Evolutionary conservation across 768 basidiomycete species (phyloP).

Genomic region (Clathrus columnatus): DNA sequence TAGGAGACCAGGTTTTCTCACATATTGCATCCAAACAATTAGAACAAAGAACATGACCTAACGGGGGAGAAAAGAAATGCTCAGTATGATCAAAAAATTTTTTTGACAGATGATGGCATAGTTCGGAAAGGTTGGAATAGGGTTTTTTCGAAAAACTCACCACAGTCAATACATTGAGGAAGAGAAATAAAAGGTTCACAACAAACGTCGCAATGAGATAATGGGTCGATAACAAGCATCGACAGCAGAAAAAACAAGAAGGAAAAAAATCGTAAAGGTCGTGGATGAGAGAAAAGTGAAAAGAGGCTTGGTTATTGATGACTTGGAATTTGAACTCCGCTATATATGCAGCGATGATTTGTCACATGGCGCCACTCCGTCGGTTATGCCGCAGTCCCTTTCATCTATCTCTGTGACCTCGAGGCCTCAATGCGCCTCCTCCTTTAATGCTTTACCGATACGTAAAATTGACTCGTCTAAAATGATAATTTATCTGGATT

Average conservation of each 20-base stretch:
- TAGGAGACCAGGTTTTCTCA: slow-evolving; percentile 61
- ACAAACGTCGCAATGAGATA: slow-evolving; percentile 11
- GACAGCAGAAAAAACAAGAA: background rate
- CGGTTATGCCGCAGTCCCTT: background rate
- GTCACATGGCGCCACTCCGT: background rate
- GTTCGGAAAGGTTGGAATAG: background rate
- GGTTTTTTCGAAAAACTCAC: background rate
- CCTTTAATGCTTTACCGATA: background rate
- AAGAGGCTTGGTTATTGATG: background rate
- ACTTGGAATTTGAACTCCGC: background rate
- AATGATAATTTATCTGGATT: background rate
- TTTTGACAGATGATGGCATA: slow-evolving; percentile 10
- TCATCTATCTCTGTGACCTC: background rate
- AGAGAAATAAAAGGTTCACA: slow-evolving; percentile 8
- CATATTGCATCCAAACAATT: slow-evolving; percentile 71
- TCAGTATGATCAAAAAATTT: slow-evolving; percentile 12
- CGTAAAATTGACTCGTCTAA: background rate
- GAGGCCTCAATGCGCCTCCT: background rate
- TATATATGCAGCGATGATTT: background rate
- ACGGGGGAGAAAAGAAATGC: slow-evolving; percentile 12
- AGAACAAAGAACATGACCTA: slow-evolving; percentile 78
- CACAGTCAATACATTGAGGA: slow-evolving; percentile 10
- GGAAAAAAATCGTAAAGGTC: background rate
- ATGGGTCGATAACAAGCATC: slow-evolving; percentile 9
- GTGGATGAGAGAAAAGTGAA: background rate